Percentiles rank a stretch among this genome's conserved stretches.
phyloP scores from a whole-genome alignment of 2,329 filamentous ascomycete genomes.

The Huntiella savannae region DNA sequence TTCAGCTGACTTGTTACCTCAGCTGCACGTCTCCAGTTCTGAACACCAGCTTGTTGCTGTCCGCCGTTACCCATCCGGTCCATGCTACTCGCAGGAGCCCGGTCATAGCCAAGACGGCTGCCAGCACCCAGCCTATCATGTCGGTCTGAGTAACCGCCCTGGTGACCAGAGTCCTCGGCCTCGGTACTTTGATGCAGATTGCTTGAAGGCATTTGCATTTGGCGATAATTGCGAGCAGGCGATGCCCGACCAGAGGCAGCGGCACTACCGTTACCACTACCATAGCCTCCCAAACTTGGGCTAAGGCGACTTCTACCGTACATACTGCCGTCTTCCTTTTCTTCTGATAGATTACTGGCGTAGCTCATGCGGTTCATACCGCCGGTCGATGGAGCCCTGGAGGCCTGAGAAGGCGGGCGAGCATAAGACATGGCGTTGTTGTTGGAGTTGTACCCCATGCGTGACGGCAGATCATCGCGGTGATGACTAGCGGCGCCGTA shows the following conservation, averaged over 20 bases:
- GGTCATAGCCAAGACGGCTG: background rate
- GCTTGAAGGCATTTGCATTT: conserved; percentile 10
- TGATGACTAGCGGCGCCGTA: background rate
- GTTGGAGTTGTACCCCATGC: background rate
- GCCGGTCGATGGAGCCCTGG: conserved; percentile 22
- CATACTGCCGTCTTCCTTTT: conserved; percentile 45
- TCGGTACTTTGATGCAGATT: conserved; percentile 1
- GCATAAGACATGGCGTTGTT: conserved; percentile 3
- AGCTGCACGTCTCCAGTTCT: conserved; percentile 93
- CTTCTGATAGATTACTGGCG: conserved; percentile 48
- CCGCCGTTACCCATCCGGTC: conserved; percentile 3
- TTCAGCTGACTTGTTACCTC: conserved; percentile 97
- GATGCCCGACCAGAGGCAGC: conserved; percentile 34
- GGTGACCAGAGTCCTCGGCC: conserved; percentile 6
- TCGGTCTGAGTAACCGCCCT: conserved; percentile 7
- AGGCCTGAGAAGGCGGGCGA: conserved; percentile 8
- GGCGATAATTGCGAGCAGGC: conserved; percentile 35
- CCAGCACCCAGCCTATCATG: background rate
- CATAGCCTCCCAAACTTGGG: conserved; percentile 26
- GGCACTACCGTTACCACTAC: background rate
- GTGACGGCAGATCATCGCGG: background rate
- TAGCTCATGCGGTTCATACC: conserved; percentile 33
- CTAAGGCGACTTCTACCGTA: conserved; percentile 34
- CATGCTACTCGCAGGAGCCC: background rate
- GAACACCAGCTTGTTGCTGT: conserved; percentile 30